phyloP scores from a whole-genome alignment of 1,284 basidiomycete species.

The Agroathelia rolfsii region DNA sequence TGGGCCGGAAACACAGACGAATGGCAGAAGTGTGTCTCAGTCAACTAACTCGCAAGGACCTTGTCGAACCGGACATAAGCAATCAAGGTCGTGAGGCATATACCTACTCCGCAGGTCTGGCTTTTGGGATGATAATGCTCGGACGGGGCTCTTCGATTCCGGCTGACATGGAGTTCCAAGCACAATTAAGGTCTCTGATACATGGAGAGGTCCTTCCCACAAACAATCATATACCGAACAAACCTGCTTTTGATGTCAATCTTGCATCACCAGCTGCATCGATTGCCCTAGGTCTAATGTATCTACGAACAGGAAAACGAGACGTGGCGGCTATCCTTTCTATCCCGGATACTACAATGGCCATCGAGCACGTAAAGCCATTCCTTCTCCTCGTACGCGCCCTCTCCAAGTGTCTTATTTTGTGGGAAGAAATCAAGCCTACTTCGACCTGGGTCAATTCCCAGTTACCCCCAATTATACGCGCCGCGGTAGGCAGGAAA shows the following conservation, averaged over 20 bases:
- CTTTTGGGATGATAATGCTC: conserved; percentile 94
- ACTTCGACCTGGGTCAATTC: conserved; percentile 70
- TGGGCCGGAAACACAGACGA: conserved; percentile 78
- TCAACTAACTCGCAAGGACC: conserved; percentile 73
- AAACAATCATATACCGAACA: no score
- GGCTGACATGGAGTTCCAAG: conserved; percentile 63
- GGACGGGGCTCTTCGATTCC: conserved; percentile 73
- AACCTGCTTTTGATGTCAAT: conserved; percentile 66
- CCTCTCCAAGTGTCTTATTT: conserved; percentile 71
- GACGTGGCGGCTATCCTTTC: conserved; percentile 81
- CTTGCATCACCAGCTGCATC: conserved; percentile 87
- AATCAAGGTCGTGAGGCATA: conserved; percentile 88
- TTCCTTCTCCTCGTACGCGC: conserved; percentile 80
- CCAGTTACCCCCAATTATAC: conserved; percentile 70
- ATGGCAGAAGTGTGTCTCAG: conserved; percentile 88
- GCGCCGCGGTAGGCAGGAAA: no score
- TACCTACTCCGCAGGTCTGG: conserved; percentile 79
- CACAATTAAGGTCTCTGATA: conserved; percentile 59
- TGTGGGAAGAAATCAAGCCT: conserved; percentile 78
- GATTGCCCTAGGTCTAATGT: conserved; percentile 88
- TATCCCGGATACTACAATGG: conserved; percentile 72
- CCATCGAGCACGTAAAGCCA: conserved; percentile 81
- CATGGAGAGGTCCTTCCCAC: no score
- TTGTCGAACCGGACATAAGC: conserved; percentile 72
- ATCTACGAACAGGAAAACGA: conserved; percentile 71